Conservation (phyloP, 441 rosid species). For the Adansonia rubrostipa region DNA sequence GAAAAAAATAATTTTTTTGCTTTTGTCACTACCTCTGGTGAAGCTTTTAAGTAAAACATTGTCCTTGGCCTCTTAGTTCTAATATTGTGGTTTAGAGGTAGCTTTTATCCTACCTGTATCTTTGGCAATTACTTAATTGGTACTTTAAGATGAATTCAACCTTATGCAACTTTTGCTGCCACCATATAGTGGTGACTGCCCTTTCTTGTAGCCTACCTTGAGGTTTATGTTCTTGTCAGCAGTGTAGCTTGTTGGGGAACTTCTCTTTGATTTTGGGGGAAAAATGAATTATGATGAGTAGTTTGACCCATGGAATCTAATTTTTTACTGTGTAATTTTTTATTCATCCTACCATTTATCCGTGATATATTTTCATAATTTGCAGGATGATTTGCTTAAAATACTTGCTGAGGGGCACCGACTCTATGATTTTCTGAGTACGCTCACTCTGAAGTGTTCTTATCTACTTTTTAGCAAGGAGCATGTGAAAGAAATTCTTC, state of each 20-base stretch:
- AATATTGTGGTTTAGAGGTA: background rate
- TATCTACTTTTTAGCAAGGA: constrained; percentile 91
- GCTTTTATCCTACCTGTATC: background rate
- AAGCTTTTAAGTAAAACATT: background rate
- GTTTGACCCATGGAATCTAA: background rate
- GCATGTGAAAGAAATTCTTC: constrained; percentile 81
- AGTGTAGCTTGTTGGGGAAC: background rate
- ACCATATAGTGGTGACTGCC: background rate
- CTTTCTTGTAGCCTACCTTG: background rate
- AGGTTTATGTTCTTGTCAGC: background rate
- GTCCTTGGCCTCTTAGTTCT: background rate
- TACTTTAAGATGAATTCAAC: background rate
- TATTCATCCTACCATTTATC: background rate
- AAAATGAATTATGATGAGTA: constrained; percentile 4
- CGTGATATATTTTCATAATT: constrained; percentile 28
- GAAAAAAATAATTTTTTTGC: background rate
- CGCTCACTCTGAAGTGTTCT: constrained; percentile 85
- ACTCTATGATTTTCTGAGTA: constrained; percentile 86
- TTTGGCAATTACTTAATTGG: background rate
- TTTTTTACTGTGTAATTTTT: background rate
- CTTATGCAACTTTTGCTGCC: background rate
- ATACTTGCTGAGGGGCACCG: constrained; percentile 89
- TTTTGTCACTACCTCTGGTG: constrained; percentile 1
- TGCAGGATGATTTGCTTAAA: constrained; percentile 93
- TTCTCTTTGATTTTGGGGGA: background rate